Base-by-base conservation (phyloP, 768 basidiomycete genomes). In the Suillus lakei region DNA sequence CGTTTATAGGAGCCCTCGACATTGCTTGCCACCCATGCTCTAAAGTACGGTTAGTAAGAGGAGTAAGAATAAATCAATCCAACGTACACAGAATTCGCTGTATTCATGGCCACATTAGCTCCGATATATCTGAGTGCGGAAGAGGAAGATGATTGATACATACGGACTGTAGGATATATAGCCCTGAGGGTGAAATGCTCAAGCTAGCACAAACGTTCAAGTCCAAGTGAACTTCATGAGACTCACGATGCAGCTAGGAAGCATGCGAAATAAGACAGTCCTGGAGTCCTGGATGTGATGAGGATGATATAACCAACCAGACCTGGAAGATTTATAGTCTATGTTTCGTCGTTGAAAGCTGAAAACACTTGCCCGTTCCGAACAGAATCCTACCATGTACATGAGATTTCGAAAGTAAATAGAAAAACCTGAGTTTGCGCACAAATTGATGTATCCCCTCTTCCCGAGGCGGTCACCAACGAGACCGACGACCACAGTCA, bases 1-100 rank as follows among this genome's bases (percentile, higher is more conserved):
- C 91, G 86, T 74, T 92, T 92, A 73, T 91, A 92, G 4, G 88
- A 82, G 0, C 91, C 90, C 72, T 92, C 91, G 46, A 88, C 82
- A 65, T 91, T 92, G 61, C 88, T 84, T 21, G 88, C 87, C 21
- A 90, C 84, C 90, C 90, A 93, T 60, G 61, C 61, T 60, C 44
- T 59, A 39, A 28, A 21, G 5, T 41, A 59, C 18, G 26, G 28
- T 59, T 26, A 59, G 58, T 41, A 6, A 41, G 26, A 59, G 28
- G 28, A 21, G 3, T 16, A 41, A 41, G 21, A 21, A 21, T 21
- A 30, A 59, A 41, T 12, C 67, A 69, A 72, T n/a, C 30, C 34
- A 4, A 73, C 82, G 74, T 71, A 86, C 86, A 86, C 83, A 26
- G 85, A 84, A 67, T 84, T 84, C 36, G 83, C 83, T 84, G 60